phyloP scores from a whole-genome alignment of 78 protist genomes.

The Isochrysis galbana region DNA sequence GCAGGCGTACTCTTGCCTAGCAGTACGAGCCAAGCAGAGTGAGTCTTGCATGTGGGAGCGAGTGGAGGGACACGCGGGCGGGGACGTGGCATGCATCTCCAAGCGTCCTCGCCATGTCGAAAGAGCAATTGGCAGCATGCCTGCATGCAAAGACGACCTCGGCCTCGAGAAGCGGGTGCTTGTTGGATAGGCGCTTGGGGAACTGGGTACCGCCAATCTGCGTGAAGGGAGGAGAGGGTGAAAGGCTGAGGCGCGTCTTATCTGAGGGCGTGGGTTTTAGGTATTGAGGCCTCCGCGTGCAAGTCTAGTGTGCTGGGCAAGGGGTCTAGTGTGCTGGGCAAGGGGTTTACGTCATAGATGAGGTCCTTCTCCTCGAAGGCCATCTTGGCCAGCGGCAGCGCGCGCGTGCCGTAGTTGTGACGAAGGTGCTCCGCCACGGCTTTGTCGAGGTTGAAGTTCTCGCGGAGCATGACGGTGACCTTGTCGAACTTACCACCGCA shows the following conservation, averaged over 20 bases:
- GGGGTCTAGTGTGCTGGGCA: too few relatives aligned
- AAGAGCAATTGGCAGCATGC: neutral
- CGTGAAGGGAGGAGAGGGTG: too few relatives aligned
- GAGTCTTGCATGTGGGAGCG: neutral
- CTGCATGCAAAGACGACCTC: constrained; percentile 40
- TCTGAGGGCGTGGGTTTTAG: neutral
- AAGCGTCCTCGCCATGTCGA: too few relatives aligned
- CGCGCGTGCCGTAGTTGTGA: constrained; percentile 48
- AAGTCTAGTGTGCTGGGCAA: too few relatives aligned
- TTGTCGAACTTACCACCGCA: constrained; percentile 32
- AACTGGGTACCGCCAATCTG: too few relatives aligned
- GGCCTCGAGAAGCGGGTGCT: constrained; percentile 39
- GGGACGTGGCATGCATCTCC: too few relatives aligned
- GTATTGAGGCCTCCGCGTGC: neutral
- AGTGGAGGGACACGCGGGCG: neutral
- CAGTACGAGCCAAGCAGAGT: neutral
- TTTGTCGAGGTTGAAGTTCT: constrained; percentile 37
- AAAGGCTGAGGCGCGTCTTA: too few relatives aligned
- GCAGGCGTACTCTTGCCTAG: constrained; percentile 74
- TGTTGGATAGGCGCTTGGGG: constrained; percentile 11
- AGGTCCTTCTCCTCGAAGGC: neutral
- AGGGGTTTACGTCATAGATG: neutral
- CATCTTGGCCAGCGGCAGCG: constrained; percentile 12
- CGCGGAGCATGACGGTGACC: constrained; percentile 39
- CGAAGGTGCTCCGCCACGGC: constrained; percentile 14